phyloP scores from a whole-genome alignment of 352 stramenopile genomes.

The Globisporangium okanoganense region DNA sequence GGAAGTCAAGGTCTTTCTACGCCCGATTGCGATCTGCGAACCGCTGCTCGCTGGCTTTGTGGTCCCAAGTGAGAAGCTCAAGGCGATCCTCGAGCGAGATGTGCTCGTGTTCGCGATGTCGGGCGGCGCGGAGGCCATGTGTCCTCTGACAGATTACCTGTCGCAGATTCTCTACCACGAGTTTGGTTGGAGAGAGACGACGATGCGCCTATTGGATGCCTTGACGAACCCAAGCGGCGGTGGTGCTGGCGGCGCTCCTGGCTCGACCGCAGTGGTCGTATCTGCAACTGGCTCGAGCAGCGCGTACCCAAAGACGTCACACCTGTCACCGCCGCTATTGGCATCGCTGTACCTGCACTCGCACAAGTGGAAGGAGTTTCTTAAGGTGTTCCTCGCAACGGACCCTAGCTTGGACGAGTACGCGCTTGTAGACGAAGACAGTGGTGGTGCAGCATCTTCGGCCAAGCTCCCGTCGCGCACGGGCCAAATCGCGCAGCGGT shows the following conservation, averaged over 20 bases:
- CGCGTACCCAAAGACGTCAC: slow-evolving; percentile 38
- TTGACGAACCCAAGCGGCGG: slow-evolving; percentile 23
- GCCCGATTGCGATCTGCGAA: slow-evolving; percentile 46
- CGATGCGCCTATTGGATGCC: slow-evolving; percentile 40
- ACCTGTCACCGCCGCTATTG: slow-evolving; percentile 35
- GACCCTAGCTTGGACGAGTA: slow-evolving; percentile 72
- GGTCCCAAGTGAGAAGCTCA: slow-evolving; percentile 28
- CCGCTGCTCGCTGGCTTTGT: slow-evolving; percentile 45
- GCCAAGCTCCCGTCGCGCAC: slow-evolving; percentile 67
- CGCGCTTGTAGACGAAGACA: slow-evolving; percentile 42
- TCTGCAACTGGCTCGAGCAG: slow-evolving; percentile 14
- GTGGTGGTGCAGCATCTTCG: slow-evolving; percentile 11
- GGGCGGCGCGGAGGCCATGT: slow-evolving; percentile 35
- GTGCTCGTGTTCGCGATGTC: slow-evolving; percentile 48
- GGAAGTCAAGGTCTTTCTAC: slow-evolving; percentile 32
- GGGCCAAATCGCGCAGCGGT: slow-evolving; percentile 28
- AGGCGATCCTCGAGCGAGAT: slow-evolving; percentile 60
- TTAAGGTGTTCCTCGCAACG: slow-evolving; percentile 40
- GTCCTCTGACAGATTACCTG: slow-evolving; percentile 41
- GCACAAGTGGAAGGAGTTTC: slow-evolving; percentile 51
- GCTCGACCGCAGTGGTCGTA: not conserved
- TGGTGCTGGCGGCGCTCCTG: slow-evolving; percentile 3
- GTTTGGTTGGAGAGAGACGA: slow-evolving; percentile 56
- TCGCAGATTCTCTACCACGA: slow-evolving; percentile 41
- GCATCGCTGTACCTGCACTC: slow-evolving; percentile 49